Base-by-base conservation (phyloP, 495 filamentous ascomycete genomes). In the Rhypophila decipiens region DNA sequence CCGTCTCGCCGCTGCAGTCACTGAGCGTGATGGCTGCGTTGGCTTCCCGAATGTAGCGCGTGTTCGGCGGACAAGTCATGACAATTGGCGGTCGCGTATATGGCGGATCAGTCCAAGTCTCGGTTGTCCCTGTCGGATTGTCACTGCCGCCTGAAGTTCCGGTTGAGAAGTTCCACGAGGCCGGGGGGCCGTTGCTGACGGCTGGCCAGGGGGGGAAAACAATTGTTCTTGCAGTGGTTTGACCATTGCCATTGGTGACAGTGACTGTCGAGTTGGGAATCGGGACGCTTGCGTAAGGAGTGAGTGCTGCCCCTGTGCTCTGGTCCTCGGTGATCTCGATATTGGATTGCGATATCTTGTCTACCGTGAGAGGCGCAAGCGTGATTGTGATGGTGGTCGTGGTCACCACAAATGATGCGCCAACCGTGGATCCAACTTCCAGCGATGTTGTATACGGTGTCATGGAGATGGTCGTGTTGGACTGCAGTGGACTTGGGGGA, bases 401-500 rank as follows among this genome's bases (percentile, higher is more conserved):
- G 2, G 45, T 46, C 1, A 42, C 46, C 0, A 55, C 29, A 22
- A 55, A 55, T 1, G 40, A 44, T n/a, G 34, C 41, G 1, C 5
- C 20, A 3, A 5, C 17, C 19, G 29, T 12, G 7, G 12, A 11
- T 1, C 56, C 56, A 20, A 44, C 45, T 27, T 59, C 56, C 9
- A 59, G 38, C 22, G 56, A 59, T 2, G 52, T 56, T 5, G 49
- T 56, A 31, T 56, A 59, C 17, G n/a, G n/a, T 5, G 22, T 24
- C 2, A 38, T 17, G 5, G 7, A 17, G 36, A 58, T 55, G 22
- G 35, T 50, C 2, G 52, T 50, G 0, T 31, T 2, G 3, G 33
- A 15, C 0, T 8, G 13, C 2, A 60, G 34, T 0, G 24, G 10
- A 39, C 57, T 60, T 1, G 57, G 42, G 2, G 57, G 53, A 7